Evolutionary conservation across 495 filamentous ascomycete genomes (phyloP).

Genomic region (Lophiotrema nucula): DNA sequence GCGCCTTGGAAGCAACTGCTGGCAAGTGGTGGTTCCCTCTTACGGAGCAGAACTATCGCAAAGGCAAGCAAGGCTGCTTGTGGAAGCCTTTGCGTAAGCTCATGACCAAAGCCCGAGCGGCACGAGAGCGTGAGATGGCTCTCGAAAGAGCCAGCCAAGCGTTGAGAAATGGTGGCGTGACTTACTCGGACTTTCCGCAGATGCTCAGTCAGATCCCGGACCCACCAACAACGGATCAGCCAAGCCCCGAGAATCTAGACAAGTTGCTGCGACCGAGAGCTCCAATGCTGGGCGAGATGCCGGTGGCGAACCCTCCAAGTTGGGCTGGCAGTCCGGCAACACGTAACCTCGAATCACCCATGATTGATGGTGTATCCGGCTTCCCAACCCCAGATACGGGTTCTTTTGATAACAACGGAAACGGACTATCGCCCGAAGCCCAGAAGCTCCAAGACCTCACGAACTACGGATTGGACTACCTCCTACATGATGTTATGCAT

Average conservation of each 20-base stretch:
- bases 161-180: conserved; percentile 10
- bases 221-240: conserved; percentile 2
- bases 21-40: conserved; percentile 30
- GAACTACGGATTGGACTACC: conserved; percentile 8
- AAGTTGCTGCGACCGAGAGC: conserved; percentile 20
- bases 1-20: conserved; percentile 55
- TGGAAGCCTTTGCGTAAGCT: conserved; percentile 35
- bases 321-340: conserved; percentile 14
- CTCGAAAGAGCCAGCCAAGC: conserved; percentile 25
- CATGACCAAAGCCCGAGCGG: conserved; percentile 33
- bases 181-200: conserved; percentile 5
- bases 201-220: not conserved
- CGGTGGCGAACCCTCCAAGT: conserved; percentile 14
- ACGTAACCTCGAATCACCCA: not conserved
- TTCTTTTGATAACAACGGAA: not conserved
- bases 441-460: conserved; percentile 13
- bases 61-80: conserved; percentile 15
- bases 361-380: not conserved
- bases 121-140: conserved; percentile 29
- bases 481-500: conserved; percentile 16
- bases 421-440: not conserved
- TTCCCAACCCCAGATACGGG: not conserved
- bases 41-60: not conserved
- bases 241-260: conserved; percentile 14
- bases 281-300: conserved; percentile 20